Base-by-base conservation (phyloP, 2,329 filamentous ascomycete species). In the Tolypocladium pustulatum region DNA sequence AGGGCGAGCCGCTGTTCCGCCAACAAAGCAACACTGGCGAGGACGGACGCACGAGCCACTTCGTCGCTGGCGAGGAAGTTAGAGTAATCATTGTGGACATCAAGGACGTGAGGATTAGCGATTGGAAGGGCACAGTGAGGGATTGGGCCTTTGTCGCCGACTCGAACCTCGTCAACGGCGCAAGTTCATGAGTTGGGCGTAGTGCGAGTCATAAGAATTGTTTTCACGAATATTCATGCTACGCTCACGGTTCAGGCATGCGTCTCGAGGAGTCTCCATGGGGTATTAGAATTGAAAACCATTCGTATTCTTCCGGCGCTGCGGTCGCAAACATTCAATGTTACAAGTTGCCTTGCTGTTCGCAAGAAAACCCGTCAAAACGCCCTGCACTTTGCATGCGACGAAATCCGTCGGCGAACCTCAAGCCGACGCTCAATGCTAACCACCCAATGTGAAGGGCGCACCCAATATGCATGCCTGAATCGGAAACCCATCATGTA, bases 111-210 rank as follows among this genome's bases (percentile, higher is more conserved):
- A 82, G 91, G 67, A 95, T 95, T 66, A 91, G 89, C 64, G 94
- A 96, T 72, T 96, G 89, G 89, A 96, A 96, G 76, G 93, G 94
- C n/a, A 84, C 86, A 17, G 91, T 97, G 5, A 84, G 88, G 66
- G 93, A 97, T 70, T 97, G 78, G 76, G 79, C 79, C 1, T 67
- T 83, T 60, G 71, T 73, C 3, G 69, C 74, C n/a, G 69, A 70
- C 34, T 69, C 59, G 4, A 60, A 62, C 1, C 58, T 69, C 25
- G 66, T 79, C 13, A 81, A 82, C 58, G 79, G 79, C 6, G 63
- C 70, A 34, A 20, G 10, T 36, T 32, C 10, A 25, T 56, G n/a
- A 37, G 17, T 46, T 17, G 1, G 15, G 41, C 58, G 17, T n/a
- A 22, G 41, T 12, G 61, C 68, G 36, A 30, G 30, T 53, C 34